Base-by-base conservation (phyloP, 164 flowering plant species). In the Vitis rotundifolia region DNA sequence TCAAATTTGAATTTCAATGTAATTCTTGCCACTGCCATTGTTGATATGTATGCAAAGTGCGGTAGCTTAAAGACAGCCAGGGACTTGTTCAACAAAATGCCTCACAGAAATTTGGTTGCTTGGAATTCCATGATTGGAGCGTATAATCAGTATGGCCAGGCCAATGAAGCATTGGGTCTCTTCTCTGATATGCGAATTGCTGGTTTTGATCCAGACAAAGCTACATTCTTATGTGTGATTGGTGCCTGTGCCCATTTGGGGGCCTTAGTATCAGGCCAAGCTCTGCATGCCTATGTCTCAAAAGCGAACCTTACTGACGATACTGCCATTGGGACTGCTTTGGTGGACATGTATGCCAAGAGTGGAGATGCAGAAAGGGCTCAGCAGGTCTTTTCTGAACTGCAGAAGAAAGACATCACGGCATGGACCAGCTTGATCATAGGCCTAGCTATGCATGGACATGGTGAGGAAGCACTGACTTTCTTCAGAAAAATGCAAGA, bases 401-500 rank as follows among this genome's bases (percentile, higher is more conserved):
- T 81, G 73, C 59, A 44, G 7, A 70, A 73, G 47, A 81, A 66
- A 47, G 82, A 83, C 66, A 64, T 71, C 13, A 71, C 75, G 50
- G 60, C 79, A 16, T 83, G 86, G 86, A 83, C 84, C 4, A 73
- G 66, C 52, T 72, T 80, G 70, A 78, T 80, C 47, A 64, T 50
- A 14, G 82, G 79, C n/a, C 69, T 76, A 59, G 77, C 82, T 2
- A 69, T 71, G 63, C 68, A 73, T 48, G 82, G 82, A 1, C 67
- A 66, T 59, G 77, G 73, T 1, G 57, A 70, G 62, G 71, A 68
- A 63, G 79, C 75, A 6, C 66, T 76, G 8, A 67, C 58, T 12
- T 53, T 64, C 12, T 79, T 76, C 61, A 37, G 50, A 9, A 55
- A 57, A 64, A 76, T 79, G 82, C 48, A 68, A 62, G 74, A 76